These are phyloP conservation scores for Magnaporthiopsis rhizophila DNA, from an alignment of 2,329 filamentous ascomycete species.

Conservation along the genomic window DNA sequence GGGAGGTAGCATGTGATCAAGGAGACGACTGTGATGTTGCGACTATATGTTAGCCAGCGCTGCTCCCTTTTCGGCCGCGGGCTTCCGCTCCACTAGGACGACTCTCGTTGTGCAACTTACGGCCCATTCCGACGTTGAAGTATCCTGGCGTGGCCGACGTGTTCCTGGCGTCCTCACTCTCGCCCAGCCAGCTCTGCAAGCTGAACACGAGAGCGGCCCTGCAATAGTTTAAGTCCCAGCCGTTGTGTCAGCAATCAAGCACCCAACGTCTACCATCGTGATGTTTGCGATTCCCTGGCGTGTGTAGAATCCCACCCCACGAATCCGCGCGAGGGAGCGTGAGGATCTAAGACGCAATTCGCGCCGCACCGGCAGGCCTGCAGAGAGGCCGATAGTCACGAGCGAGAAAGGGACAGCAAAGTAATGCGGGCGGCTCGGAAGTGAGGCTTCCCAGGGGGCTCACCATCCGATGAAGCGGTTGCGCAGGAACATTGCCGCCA, in stretches of 20 bases:
- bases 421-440: not conserved
- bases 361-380: too few species aligned
- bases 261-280: too few species aligned
- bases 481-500: slow-evolving; percentile 91
- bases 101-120: slow-evolving; percentile 15
- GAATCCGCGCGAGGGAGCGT: too few species aligned
- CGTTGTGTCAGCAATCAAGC: not conserved
- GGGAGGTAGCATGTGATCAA: slow-evolving; percentile 28
- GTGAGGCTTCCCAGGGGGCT: not conserved
- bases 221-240: not conserved
- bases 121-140: slow-evolving; percentile 28
- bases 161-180: slow-evolving; percentile 60
- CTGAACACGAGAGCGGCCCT: slow-evolving; percentile 69
- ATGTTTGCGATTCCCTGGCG: not conserved
- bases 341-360: too few species aligned
- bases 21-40: slow-evolving; percentile 22
- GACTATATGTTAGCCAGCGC: not conserved
- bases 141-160: slow-evolving; percentile 55
- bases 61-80: not conserved
- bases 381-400: too few species aligned
- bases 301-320: too few species aligned
- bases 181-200: slow-evolving; percentile 68
- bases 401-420: too few species aligned
- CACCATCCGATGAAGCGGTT: slow-evolving; percentile 72
- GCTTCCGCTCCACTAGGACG: too few species aligned